These are phyloP conservation scores for Lasiodiplodia sp. DNA, from an alignment of 2,329 filamentous ascomycete species.

Conservation along the genomic window DNA sequence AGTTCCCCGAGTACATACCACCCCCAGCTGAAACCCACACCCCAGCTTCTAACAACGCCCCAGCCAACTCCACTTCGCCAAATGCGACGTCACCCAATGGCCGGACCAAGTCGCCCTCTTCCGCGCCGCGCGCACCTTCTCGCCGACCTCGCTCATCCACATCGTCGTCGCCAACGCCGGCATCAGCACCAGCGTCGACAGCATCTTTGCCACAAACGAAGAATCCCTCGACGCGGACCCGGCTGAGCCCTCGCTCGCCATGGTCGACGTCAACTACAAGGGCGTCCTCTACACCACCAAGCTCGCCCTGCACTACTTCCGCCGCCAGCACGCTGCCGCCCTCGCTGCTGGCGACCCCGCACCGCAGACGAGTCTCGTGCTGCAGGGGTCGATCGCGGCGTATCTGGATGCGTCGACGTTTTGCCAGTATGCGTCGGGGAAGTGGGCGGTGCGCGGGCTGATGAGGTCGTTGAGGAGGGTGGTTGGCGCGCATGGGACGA, in stretches of 20 bases:
- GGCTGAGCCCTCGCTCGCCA: slow-evolving; percentile 50
- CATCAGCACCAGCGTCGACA: slow-evolving; percentile 48
- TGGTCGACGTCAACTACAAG: slow-evolving; percentile 51
- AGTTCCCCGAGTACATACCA: neutral
- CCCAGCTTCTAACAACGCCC: neutral
- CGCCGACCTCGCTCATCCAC: slow-evolving; percentile 52
- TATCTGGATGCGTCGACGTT: slow-evolving; percentile 3
- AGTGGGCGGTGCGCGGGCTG: slow-evolving; percentile 16
- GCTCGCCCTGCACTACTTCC: slow-evolving; percentile 57
- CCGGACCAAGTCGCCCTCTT: slow-evolving; percentile 54
- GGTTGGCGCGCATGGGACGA: neutral
- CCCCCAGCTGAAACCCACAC: neutral
- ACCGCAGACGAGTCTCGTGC: neutral
- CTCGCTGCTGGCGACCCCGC: neutral
- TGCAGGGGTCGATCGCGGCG: slow-evolving; percentile 1
- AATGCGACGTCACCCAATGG: slow-evolving; percentile 55
- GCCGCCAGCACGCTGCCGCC: slow-evolving; percentile 32
- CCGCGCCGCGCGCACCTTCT: slow-evolving; percentile 47
- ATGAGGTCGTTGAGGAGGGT: neutral
- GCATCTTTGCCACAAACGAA: slow-evolving; percentile 43
- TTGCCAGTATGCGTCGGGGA: slow-evolving; percentile 2
- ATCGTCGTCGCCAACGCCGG: slow-evolving; percentile 60
- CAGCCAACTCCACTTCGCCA: slow-evolving; percentile 44
- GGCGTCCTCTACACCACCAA: slow-evolving; percentile 57
- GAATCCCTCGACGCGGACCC: slow-evolving; percentile 33